Conservation (phyloP, 2,329 filamentous ascomycete species). For the Biscogniauxia sp. region DNA sequence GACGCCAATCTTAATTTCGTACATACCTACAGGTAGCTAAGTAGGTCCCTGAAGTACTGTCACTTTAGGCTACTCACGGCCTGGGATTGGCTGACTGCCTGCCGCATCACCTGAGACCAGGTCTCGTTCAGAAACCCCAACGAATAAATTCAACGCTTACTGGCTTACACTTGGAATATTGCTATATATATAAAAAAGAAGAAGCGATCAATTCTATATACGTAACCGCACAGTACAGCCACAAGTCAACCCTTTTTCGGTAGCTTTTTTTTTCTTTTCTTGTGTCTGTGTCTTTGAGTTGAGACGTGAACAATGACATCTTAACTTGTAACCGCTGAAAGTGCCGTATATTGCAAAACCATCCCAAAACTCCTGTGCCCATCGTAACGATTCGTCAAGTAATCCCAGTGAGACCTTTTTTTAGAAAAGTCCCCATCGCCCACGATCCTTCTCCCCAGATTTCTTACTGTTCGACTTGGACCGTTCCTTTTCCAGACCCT, state of each 20-base stretch:
- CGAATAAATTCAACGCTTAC: neutral
- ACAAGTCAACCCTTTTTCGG: conserved; percentile 2
- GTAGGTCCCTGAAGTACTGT: neutral
- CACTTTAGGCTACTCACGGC: no score
- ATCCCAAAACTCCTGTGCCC: conserved; percentile 17
- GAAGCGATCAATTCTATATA: conserved; percentile 13
- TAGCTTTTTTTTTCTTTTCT: neutral
- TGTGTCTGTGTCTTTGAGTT: conserved; percentile 3
- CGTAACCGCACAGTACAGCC: conserved; percentile 9
- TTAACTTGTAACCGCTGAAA: conserved; percentile 12
- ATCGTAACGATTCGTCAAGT: conserved; percentile 19
- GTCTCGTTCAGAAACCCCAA: neutral
- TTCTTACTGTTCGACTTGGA: conserved; percentile 27
- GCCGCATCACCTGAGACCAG: no score
- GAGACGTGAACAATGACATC: conserved; percentile 14
- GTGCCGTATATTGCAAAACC: conserved; percentile 3
- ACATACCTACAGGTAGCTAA: neutral
- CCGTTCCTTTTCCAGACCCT: conserved; percentile 66
- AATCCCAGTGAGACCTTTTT: conserved; percentile 1
- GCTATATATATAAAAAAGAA: conserved; percentile 12
- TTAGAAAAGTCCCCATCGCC: conserved; percentile 52
- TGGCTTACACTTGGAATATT: neutral
- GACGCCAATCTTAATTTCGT: neutral
- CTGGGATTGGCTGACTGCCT: no score
- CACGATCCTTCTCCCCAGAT: conserved; percentile 40